Evolutionary conservation across 257 asterid genomes (phyloP), one percentile per base, ranked within the genome.

Genomic region (Solanum sitiens): DNA sequence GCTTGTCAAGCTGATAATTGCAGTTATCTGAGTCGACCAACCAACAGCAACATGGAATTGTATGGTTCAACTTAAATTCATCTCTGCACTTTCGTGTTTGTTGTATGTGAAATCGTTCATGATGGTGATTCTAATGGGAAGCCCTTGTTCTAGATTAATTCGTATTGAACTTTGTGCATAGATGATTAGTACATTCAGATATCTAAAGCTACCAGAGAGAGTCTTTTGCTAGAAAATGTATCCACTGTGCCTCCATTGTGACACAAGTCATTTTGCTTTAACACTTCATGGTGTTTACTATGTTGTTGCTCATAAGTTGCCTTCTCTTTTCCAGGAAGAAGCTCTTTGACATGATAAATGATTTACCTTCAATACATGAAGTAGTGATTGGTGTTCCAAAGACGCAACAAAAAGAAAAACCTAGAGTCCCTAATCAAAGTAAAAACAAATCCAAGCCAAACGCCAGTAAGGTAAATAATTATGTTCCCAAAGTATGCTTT

Each of bases 261-360:
- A 47, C 27, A 27, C 11, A 32, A 47, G 20, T 80, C 30, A 50
- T 67, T 16, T 82, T 73, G 82, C 71, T 50, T 50, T 18, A 18
- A 33, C 39, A 35, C 5, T 15, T 50, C 15, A 53, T 63, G 39
- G 2, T 14, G 65, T 87, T 42, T 33, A 56, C 33, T 14, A 83
- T 79, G 79, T 70, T 86, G 59, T 45, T 27, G 76, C 21, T 83
- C 59, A 87, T 63, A 15, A 35, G 18, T 68, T 70, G 71, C 70
- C 80, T 44, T 87, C 87, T 85, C 79, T 90, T 72, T 61, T 90
- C 82, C 94, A 96, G 99, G 97, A 91, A 92, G 86, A 92, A 93
- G 71, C 98, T 96, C 61, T 96, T 95, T 91, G 90, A 89, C 93
- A 88, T 94, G 98, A 93, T 95, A 88, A 95, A 93, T 88, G 96